These are phyloP conservation scores for Aspergillus versicolor DNA, from an alignment of 2,329 filamentous ascomycete genomes.

Conservation along the genomic window DNA sequence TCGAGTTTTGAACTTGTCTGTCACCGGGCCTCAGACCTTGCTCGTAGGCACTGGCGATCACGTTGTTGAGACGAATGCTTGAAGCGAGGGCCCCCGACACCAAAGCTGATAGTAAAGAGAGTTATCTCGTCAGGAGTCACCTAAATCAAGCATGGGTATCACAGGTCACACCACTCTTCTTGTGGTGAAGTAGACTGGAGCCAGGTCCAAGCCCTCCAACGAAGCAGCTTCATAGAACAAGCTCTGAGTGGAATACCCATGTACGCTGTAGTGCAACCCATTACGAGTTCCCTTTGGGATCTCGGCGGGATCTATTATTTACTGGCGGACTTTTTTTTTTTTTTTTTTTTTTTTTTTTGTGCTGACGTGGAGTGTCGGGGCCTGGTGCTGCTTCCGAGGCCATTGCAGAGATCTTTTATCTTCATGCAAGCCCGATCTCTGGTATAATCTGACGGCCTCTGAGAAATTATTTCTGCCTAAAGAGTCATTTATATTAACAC, in stretches of 20 bases:
- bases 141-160: neutral
- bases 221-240: neutral
- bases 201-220: no score
- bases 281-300: neutral
- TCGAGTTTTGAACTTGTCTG: neutral
- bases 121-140: no score
- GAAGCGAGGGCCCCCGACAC: neutral
- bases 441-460: neutral
- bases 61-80: neutral
- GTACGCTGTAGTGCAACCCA: neutral
- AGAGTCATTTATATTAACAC: no score
- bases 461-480: no score
- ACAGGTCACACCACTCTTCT: neutral
- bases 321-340: neutral
- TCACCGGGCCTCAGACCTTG: neutral
- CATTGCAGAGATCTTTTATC: neutral
- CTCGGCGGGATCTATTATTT: neutral
- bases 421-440: neutral
- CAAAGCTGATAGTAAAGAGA: neutral
- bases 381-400: neutral
- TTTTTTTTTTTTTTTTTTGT: neutral
- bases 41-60: neutral
- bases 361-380: neutral
- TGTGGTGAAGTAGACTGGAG: neutral
- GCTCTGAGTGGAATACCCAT: neutral